Evolutionary conservation across 805 yeast genomes (phyloP).

Genomic region (Zygotorulaspora florentina): DNA sequence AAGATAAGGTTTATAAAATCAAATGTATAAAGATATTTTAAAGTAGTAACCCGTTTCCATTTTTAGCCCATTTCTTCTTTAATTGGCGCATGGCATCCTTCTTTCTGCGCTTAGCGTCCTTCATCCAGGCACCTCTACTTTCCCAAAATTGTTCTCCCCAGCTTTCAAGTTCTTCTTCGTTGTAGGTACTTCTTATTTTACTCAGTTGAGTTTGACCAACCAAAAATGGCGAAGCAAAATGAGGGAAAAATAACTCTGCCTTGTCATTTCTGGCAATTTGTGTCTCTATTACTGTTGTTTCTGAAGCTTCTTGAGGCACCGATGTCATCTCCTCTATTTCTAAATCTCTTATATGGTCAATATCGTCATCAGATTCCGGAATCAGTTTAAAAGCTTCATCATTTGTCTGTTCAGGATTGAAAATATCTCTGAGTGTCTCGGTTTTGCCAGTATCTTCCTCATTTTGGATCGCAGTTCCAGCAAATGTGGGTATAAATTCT

Average conservation of each 20-base stretch:
- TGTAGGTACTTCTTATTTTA: constrained; percentile 39
- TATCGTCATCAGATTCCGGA: constrained; percentile 46
- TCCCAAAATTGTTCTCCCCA: constrained; percentile 83
- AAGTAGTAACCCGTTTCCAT: constrained; percentile 6
- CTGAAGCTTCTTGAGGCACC: constrained; percentile 8
- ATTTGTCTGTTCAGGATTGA: constrained; percentile 43
- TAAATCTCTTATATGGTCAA: constrained; percentile 37
- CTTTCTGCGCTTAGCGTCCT: constrained; percentile 67
- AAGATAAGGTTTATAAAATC: not conserved
- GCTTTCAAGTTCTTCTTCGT: constrained; percentile 36
- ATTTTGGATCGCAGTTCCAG: constrained; percentile 6
- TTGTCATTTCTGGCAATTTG: constrained; percentile 29
- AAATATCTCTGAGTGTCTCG: constrained; percentile 57
- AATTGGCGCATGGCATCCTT: constrained; percentile 65
- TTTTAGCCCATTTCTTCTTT: constrained; percentile 41
- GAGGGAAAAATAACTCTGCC: constrained; percentile 72
- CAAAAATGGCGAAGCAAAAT: constrained; percentile 79
- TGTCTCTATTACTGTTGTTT: not conserved
- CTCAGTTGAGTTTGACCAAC: constrained; percentile 77
- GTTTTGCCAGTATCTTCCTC: constrained; percentile 40
- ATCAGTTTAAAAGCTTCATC: constrained; percentile 40
- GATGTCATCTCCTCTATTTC: constrained; percentile 20
- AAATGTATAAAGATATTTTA: not conserved
- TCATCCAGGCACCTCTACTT: constrained; percentile 72
- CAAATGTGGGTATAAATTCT: constrained; percentile 53